Conservation (phyloP, 768 basidiomycete genomes). For the Boletus vinaceobasis region DNA sequence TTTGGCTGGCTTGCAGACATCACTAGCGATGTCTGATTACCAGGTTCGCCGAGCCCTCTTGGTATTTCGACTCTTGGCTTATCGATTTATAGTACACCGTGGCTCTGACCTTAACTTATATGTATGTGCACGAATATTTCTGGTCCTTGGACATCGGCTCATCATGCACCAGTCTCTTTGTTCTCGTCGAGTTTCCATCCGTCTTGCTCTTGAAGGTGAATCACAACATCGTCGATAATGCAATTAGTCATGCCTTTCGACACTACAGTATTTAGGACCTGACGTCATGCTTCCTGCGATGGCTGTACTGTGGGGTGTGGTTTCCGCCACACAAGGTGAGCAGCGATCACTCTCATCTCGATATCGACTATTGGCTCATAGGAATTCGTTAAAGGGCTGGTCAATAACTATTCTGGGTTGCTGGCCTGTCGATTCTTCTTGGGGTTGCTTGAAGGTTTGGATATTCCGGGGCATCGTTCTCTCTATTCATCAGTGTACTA, state of each 20-base stretch:
- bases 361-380: not conserved
- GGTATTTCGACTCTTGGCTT: not conserved
- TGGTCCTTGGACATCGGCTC: not conserved
- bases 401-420: conserved; percentile 49
- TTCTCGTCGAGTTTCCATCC: conserved; percentile 55
- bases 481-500: conserved; percentile 18
- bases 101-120: conserved; percentile 28
- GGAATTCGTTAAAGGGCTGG: conserved; percentile 35
- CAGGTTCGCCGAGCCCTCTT: conserved; percentile 11
- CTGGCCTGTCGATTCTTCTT: conserved; percentile 46
- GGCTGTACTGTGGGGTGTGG: conserved; percentile 62
- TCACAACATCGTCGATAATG: not conserved
- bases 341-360: not conserved
- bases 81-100: conserved; percentile 30
- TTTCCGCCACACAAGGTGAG: conserved; percentile 56
- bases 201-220: conserved; percentile 54
- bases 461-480: not conserved
- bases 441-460: conserved; percentile 60
- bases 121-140: conserved; percentile 14
- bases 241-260: not conserved
- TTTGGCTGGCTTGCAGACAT: conserved; percentile 57
- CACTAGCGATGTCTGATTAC: conserved; percentile 36
- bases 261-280: conserved; percentile 40
- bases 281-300: conserved; percentile 58
- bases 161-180: conserved; percentile 39